phyloP scores from a whole-genome alignment of 2,329 filamentous ascomycete genomes.

The Colletotrichum liaoningense region DNA sequence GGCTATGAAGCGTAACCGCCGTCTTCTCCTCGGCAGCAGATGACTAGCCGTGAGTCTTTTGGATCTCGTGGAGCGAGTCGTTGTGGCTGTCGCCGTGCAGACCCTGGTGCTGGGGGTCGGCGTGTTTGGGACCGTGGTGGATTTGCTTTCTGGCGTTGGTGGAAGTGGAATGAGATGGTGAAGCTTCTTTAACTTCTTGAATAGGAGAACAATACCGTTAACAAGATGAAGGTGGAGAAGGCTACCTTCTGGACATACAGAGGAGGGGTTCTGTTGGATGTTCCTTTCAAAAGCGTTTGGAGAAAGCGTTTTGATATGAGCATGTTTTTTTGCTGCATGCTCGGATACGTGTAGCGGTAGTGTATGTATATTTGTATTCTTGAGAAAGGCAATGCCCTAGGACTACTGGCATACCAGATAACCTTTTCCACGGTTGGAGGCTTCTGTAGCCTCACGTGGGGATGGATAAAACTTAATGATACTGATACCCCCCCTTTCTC shows the following conservation, averaged over 20 bases:
- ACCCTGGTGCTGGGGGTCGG: conserved; percentile 35
- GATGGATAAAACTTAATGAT: conserved; percentile 14
- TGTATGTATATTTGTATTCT: not conserved
- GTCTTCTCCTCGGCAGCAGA: conserved; percentile 54
- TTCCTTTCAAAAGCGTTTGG: not conserved
- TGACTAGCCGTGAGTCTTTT: conserved; percentile 35
- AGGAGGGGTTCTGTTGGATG: not conserved
- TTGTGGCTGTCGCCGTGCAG: conserved; percentile 36
- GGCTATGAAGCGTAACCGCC: conserved; percentile 69
- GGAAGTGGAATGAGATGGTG: not conserved
- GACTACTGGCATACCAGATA: not conserved
- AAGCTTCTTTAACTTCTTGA: not conserved
- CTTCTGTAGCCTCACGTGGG: not conserved
- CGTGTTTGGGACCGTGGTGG: conserved; percentile 36
- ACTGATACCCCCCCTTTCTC: conserved; percentile 15
- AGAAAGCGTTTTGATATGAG: not conserved
- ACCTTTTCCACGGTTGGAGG: not conserved
- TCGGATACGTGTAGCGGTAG: not conserved
- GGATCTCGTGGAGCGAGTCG: conserved; percentile 26
- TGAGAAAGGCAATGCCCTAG: not conserved
- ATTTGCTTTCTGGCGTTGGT: conserved; percentile 17
- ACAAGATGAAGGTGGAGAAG: too few species aligned
- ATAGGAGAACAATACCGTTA: not conserved
- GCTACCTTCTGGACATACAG: too few species aligned
- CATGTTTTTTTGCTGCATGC: not conserved